These are phyloP conservation scores for Candida sp. DNA, from an alignment of 1,139 yeast species.

Conservation along the genomic window DNA sequence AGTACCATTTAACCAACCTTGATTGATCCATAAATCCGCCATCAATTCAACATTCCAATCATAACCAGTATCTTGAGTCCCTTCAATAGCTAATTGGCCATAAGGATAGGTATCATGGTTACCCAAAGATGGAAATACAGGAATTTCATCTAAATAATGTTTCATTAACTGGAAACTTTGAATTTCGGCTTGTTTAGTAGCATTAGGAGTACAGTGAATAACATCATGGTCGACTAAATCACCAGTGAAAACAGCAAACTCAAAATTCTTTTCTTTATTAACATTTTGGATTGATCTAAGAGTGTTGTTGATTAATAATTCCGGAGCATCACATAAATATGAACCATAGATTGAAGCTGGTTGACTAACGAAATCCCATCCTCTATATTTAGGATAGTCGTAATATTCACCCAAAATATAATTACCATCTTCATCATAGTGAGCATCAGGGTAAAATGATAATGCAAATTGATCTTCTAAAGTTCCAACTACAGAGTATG, in stretches of 20 bases:
- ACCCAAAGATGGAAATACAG: slow-evolving; percentile 26
- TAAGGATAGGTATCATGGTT: slow-evolving; percentile 25
- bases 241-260: slow-evolving; percentile 29
- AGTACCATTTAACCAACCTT: slow-evolving; percentile 37
- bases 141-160: slow-evolving; percentile 18
- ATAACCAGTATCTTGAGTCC: slow-evolving; percentile 10
- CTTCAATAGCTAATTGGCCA: slow-evolving; percentile 20
- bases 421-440: slow-evolving; percentile 29
- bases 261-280: slow-evolving; percentile 23
- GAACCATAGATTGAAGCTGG: slow-evolving; percentile 32
- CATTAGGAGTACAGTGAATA: slow-evolving; percentile 40
- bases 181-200: slow-evolving; percentile 53
- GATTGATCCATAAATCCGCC: slow-evolving; percentile 24
- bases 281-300: slow-evolving; percentile 20
- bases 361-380: slow-evolving; percentile 35
- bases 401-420: slow-evolving; percentile 40
- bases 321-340: slow-evolving; percentile 27
- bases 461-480: slow-evolving; percentile 12
- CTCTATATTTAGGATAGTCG: slow-evolving; percentile 32
- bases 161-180: slow-evolving; percentile 34
- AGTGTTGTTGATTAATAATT: slow-evolving; percentile 24
- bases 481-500: slow-evolving; percentile 16
- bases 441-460: slow-evolving; percentile 28
- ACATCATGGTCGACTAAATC: slow-evolving; percentile 29
- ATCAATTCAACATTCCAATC: slow-evolving; percentile 28